Percentiles rank a stretch among this genome's conserved stretches.
These are phyloP conservation scores for Pseudohalonectria lignicola DNA, from an alignment of 2,329 filamentous ascomycete genomes.

Conservation along the genomic window DNA sequence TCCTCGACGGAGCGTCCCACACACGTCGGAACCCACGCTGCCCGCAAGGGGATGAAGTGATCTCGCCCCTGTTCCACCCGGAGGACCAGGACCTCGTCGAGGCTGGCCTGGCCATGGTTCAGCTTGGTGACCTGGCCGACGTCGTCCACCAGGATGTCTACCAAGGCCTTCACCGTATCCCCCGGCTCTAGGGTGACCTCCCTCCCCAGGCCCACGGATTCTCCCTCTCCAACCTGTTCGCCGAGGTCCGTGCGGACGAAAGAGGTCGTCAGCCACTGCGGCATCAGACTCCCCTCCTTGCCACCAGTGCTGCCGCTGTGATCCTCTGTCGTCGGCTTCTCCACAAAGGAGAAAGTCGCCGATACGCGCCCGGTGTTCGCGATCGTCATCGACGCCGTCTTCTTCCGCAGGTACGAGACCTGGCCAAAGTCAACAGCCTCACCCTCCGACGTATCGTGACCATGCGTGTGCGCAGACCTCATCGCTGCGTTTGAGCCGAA, in stretches of 20 bases:
- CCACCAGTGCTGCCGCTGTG: slow-evolving; percentile 19
- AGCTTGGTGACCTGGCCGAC: slow-evolving; percentile 54
- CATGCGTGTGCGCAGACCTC: no score
- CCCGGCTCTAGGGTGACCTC: slow-evolving; percentile 70
- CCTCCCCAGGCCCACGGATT: slow-evolving; percentile 31
- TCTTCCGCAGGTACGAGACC: slow-evolving; percentile 56
- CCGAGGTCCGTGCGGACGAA: slow-evolving; percentile 42
- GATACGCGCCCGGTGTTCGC: slow-evolving; percentile 83
- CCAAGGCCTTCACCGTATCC: slow-evolving; percentile 61
- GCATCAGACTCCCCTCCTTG: slow-evolving; percentile 9
- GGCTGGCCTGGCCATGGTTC: slow-evolving; percentile 51
- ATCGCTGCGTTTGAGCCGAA: no score
- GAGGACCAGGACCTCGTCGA: slow-evolving; percentile 85
- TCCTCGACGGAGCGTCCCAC: slow-evolving; percentile 84
- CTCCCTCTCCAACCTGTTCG: slow-evolving; percentile 6
- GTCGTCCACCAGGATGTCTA: slow-evolving; percentile 57
- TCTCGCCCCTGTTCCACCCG: slow-evolving; percentile 77
- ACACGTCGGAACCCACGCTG: slow-evolving; percentile 67
- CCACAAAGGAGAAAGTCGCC: slow-evolving; percentile 71
- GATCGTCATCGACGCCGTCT: slow-evolving; percentile 62
- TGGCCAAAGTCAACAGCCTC: slow-evolving; percentile 64
- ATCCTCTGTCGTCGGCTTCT: slow-evolving; percentile 47
- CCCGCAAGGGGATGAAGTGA: slow-evolving; percentile 78
- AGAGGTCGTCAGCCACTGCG: slow-evolving; percentile 60
- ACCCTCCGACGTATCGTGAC: slow-evolving; percentile 24